Percentiles rank a stretch among this genome's conserved stretches.
These are phyloP conservation scores for Moniliophthora roreri DNA, from an alignment of 1,284 basidiomycete genomes.

Conservation along the genomic window DNA sequence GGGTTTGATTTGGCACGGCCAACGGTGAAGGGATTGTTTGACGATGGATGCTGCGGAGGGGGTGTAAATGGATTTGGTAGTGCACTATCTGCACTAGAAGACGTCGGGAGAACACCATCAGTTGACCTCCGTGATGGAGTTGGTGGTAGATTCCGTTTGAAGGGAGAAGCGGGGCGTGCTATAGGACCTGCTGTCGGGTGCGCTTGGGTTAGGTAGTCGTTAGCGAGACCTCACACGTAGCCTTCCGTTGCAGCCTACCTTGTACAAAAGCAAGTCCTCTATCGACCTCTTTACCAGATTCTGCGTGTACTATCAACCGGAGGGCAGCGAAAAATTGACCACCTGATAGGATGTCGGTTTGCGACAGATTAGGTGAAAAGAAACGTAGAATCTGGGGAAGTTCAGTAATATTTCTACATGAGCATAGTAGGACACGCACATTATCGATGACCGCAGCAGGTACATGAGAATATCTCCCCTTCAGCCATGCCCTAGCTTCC, in stretches of 20 bases:
- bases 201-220: slow-evolving; percentile 9
- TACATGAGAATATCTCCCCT: slow-evolving; percentile 62
- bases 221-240: background rate
- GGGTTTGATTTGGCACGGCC: slow-evolving; percentile 6
- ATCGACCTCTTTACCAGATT: slow-evolving; percentile 58
- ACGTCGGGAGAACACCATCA: slow-evolving; percentile 2
- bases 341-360: slow-evolving; percentile 52
- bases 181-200: slow-evolving; percentile 9
- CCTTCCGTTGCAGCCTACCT: slow-evolving; percentile 36
- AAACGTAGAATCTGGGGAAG: slow-evolving; percentile 58
- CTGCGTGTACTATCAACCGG: slow-evolving; percentile 62
- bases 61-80: slow-evolving; percentile 6
- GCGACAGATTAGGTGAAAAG: slow-evolving; percentile 54
- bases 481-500: slow-evolving; percentile 72
- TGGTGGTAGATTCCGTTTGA: background rate
- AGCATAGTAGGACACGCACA: slow-evolving; percentile 33
- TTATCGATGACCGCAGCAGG: slow-evolving; percentile 55
- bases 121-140: slow-evolving; percentile 8
- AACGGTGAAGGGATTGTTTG: slow-evolving; percentile 13
- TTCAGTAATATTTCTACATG: slow-evolving; percentile 6
- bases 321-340: slow-evolving; percentile 77
- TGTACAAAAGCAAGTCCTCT: slow-evolving; percentile 68
- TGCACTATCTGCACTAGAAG: slow-evolving; percentile 1
- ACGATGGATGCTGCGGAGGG: slow-evolving; percentile 8
- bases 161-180: slow-evolving; percentile 12